Base-by-base conservation (phyloP, 331 rosid genomes). In the Telfairia occidentalis region DNA sequence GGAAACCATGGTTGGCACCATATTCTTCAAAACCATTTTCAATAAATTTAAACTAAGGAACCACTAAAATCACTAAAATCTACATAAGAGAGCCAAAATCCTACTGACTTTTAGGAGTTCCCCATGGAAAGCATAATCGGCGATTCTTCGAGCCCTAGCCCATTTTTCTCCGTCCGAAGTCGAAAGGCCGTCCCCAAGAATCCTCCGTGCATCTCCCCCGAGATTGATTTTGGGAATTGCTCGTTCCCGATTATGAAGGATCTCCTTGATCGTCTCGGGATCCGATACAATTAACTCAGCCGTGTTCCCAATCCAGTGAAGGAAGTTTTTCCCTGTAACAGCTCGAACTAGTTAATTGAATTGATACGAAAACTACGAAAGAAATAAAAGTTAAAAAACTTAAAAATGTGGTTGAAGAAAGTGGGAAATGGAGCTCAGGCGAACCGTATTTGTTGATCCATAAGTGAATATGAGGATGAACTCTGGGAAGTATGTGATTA, bases 321-420 rank as follows among this genome's bases (percentile, higher is more conserved):
- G 75, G 50, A 12, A 84, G 30, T 72, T 81, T 11, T 79, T 81
- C 42, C 87, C 85, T 84, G 71, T 9, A 74, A 21, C n/a, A n/a
- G n/a, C 28, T 1, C 13, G 9, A 60, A 59, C 23, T 45, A 42
- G n/a, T 52, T 5, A 52, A 21, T 52, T n/a, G n/a, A n/a, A n/a
- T n/a, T n/a, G n/a, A n/a, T n/a, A n/a, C n/a, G n/a, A n/a, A n/a
- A n/a, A n/a, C n/a, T n/a, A n/a, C n/a, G n/a, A n/a, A n/a, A n/a
- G n/a, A n/a, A n/a, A n/a, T n/a, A n/a, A n/a, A n/a, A n/a, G n/a
- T n/a, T 4, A 48, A 48, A 48, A 43, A 32, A 2, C 37, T 10
- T 43, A 43, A 11, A 43, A 1, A 43, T 43, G 49, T 6, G 13
- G 13, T 43, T 6, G 9, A 43, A 11, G 9, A 7, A 43, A 43